Conservation (phyloP, 2,329 filamentous ascomycete species). For the Xylaria digitata region DNA sequence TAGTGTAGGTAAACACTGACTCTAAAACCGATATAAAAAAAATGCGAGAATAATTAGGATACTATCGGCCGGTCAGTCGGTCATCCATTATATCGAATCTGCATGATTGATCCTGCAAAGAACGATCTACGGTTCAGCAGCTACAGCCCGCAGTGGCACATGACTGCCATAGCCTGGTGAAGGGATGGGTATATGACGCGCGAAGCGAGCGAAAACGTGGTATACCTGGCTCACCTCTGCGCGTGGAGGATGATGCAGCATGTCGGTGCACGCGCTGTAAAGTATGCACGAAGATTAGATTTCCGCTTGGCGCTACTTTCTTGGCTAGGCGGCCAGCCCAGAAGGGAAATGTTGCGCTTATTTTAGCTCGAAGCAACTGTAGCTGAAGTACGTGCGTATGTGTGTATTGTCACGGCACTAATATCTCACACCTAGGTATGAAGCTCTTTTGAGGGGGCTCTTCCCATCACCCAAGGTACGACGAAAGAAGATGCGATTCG, state of each 20-base stretch:
- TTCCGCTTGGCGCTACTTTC: conserved; percentile 10
- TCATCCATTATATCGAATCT: conserved; percentile 19
- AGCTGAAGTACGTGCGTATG: neutral
- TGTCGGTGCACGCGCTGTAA: neutral
- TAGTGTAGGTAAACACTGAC: neutral
- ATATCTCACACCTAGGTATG: conserved; percentile 25
- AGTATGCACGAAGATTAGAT: conserved; percentile 8
- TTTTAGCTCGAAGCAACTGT: conserved; percentile 10
- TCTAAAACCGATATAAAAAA: neutral
- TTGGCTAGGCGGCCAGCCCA: conserved; percentile 5
- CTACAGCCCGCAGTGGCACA: conserved; percentile 14
- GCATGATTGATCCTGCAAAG: conserved; percentile 31
- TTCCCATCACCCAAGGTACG: conserved; percentile 1
- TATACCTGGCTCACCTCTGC: conserved; percentile 1
- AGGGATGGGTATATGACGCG: conserved; percentile 1
- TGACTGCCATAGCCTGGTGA: conserved; percentile 12
- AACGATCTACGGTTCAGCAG: conserved; percentile 20
- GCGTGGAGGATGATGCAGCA: conserved; percentile 6
- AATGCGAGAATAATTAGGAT: neutral
- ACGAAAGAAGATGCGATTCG: conserved; percentile 22
- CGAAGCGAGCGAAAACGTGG: conserved; percentile 24
- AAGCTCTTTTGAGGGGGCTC: conserved; percentile 12
- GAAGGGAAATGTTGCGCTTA: conserved; percentile 1
- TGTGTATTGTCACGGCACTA: conserved; percentile 3
- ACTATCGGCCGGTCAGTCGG: conserved; percentile 3